A percentile compares a stretch with the other conserved stretches of the same genome.
phyloP scores from a whole-genome alignment of 139 green algal genomes.

The Chlamydomonas sp. region DNA sequence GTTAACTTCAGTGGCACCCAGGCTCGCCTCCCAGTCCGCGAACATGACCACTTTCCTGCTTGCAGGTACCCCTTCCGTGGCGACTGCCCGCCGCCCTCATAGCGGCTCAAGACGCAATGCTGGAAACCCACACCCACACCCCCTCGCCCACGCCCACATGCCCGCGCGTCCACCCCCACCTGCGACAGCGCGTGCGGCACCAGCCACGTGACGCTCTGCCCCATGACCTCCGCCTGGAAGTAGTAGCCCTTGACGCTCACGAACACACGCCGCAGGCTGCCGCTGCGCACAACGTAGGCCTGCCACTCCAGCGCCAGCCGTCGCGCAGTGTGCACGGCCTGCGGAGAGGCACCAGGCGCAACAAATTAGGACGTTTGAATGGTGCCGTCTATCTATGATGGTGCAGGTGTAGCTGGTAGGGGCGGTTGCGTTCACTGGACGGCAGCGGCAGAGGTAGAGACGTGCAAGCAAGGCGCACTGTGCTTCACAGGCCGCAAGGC shows the following conservation, averaged over 20 bases:
- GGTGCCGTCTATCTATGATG: background rate
- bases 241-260: slow-evolving; percentile 98
- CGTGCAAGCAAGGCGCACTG: background rate
- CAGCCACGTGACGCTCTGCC: slow-evolving; percentile 95
- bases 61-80: no score
- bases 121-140: background rate
- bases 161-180: slow-evolving; percentile 15
- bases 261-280: slow-evolving; percentile 92
- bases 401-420: background rate
- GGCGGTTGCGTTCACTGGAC: background rate
- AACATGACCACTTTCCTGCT: no score
- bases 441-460: background rate
- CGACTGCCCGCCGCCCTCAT: no score
- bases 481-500: background rate
- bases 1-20: no score
- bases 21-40: no score
- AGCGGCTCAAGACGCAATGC: no score
- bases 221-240: slow-evolving; percentile 94
- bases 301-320: slow-evolving; percentile 95
- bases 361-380: no score
- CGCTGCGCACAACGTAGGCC: slow-evolving; percentile 87
- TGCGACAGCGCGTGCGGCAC: slow-evolving; percentile 90
- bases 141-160: no score
- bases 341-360: background rate
- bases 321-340: slow-evolving; percentile 50